Percentiles rank a stretch among this genome's conserved stretches.
These are phyloP conservation scores for Eucalyptus pauciflora DNA, from an alignment of 345 rosid genomes.

Conservation along the genomic window DNA sequence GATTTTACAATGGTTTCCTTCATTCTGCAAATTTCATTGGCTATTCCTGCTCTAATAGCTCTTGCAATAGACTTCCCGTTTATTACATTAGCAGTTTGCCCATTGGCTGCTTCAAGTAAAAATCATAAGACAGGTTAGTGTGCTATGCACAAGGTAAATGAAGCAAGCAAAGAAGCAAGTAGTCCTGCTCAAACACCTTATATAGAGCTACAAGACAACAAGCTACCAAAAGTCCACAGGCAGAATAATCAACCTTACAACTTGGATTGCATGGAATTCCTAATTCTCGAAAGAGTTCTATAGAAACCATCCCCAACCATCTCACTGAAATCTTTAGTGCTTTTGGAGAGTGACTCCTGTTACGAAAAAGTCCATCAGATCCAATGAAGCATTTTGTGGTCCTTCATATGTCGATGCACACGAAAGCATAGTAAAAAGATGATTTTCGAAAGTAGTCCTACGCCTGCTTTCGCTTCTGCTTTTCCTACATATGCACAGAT, in stretches of 20 bases:
- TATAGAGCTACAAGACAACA: not conserved
- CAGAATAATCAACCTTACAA: not conserved
- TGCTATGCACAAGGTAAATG: not conserved
- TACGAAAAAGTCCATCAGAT: not conserved
- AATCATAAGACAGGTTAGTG: not conserved
- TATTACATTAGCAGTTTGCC: slow-evolving; percentile 1
- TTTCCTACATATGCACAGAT: not conserved
- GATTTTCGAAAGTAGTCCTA: not conserved
- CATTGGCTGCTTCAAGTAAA: not conserved
- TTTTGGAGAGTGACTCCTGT: not conserved
- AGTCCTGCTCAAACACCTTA: not conserved
- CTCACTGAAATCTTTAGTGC: not conserved
- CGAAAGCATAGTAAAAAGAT: not conserved
- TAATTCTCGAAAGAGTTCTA: not conserved
- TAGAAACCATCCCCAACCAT: not conserved
- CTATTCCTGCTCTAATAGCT: not conserved
- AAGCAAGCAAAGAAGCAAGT: not conserved
- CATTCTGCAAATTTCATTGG: slow-evolving; percentile 1
- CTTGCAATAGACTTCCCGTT: slow-evolving; percentile 10
- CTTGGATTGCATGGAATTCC: not conserved
- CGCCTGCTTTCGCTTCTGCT: not conserved
- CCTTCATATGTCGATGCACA: not conserved
- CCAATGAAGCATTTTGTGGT: not conserved
- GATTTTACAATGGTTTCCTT: slow-evolving; percentile 3
- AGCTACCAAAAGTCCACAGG: not conserved